Conservation (phyloP, 768 basidiomycete species). For the Royoungia palumana region DNA sequence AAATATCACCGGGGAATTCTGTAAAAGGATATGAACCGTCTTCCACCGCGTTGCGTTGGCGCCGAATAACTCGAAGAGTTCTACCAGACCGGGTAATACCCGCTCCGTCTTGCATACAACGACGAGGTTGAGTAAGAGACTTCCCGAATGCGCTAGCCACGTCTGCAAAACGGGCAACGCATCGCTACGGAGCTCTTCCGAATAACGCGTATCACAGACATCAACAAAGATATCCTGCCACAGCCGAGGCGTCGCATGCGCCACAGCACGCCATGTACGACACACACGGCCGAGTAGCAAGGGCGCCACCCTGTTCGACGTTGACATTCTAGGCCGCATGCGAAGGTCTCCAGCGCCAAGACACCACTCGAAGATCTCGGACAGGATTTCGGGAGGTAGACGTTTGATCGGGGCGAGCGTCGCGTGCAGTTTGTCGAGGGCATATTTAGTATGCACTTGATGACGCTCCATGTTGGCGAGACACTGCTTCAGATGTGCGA, state of each 20-base stretch:
- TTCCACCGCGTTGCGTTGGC: constrained; percentile 17
- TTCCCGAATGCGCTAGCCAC: constrained; percentile 23
- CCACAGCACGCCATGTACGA: constrained; percentile 25
- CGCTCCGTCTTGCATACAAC: constrained; percentile 20
- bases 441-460: constrained; percentile 1
- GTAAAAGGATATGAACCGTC: constrained; percentile 18
- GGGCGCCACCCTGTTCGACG: constrained; percentile 15
- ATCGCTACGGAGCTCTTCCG: constrained; percentile 17
- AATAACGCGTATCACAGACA: constrained; percentile 21
- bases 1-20: constrained; percentile 18
- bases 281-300: constrained; percentile 31
- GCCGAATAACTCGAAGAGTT: constrained; percentile 17
- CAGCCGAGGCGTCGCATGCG: constrained; percentile 24
- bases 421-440: constrained; percentile 14
- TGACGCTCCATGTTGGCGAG: constrained; percentile 13
- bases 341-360: not conserved
- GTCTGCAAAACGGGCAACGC: constrained; percentile 16
- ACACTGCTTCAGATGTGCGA: constrained; percentile 1
- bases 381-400: constrained; percentile 24
- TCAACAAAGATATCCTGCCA: constrained; percentile 24
- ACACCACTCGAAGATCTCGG: constrained; percentile 26
- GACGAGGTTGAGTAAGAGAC: constrained; percentile 18
- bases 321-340: not conserved
- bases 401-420: constrained; percentile 22
- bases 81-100: constrained; percentile 18